phyloP scores from a whole-genome alignment of 208 protist genomes.

The Naegleria fowleri region DNA sequence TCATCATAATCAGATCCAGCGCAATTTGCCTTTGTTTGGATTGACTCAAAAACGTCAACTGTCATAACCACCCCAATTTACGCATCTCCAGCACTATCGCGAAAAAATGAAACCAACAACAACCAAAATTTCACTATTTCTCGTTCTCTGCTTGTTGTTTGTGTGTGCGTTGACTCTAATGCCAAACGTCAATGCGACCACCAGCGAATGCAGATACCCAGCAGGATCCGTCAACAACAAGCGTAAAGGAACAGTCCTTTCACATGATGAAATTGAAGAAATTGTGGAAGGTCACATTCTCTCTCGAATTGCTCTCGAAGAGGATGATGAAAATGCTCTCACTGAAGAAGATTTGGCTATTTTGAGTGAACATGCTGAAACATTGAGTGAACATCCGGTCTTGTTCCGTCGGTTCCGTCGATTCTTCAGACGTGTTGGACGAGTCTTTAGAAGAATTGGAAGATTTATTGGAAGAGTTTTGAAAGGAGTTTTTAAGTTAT shows the following conservation, averaged over 20 bases:
- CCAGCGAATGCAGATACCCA: not conserved
- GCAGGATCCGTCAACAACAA: too few relatives aligned
- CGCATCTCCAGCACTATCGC: too few relatives aligned
- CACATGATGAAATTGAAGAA: not conserved
- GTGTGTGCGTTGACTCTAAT: not conserved
- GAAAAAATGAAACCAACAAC: not conserved
- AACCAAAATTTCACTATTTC: not conserved
- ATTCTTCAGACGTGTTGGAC: not conserved
- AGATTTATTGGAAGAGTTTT: not conserved
- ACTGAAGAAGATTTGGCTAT: not conserved
- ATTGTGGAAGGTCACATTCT: not conserved
- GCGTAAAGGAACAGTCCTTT: not conserved
- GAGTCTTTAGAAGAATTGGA: not conserved
- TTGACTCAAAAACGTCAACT: too few relatives aligned
- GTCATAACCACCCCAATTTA: not conserved
- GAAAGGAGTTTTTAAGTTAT: not conserved
- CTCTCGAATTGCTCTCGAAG: not conserved
- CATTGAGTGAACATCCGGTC: not conserved
- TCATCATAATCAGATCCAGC: too few relatives aligned
- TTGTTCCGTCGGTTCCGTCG: not conserved
- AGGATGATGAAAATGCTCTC: not conserved
- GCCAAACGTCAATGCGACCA: not conserved
- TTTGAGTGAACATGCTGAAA: not conserved
- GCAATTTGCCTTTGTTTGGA: not conserved
- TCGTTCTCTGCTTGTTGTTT: not conserved